Evolutionary conservation across 805 yeast genomes (phyloP).

Genomic region (Danielia oregonensis): DNA sequence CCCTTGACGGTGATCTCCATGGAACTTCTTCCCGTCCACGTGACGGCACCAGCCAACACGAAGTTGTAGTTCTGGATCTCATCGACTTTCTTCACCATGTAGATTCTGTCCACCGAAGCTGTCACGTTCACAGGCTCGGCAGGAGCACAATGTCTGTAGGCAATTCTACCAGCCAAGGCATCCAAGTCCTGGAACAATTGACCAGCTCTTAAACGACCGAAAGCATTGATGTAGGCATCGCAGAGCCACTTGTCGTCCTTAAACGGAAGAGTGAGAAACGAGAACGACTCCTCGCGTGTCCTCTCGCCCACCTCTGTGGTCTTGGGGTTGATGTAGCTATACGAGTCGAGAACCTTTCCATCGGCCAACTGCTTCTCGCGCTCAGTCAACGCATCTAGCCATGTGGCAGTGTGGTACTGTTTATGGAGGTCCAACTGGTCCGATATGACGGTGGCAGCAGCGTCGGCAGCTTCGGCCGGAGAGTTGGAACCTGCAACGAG

Average conservation of each 20-base stretch:
- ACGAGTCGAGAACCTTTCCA: constrained; percentile 70
- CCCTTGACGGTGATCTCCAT: constrained; percentile 95
- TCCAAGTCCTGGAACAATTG: constrained; percentile 93
- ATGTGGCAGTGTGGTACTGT: constrained; percentile 55
- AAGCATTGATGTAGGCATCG: constrained; percentile 85
- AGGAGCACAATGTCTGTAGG: constrained; percentile 90
- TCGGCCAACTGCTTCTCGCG: constrained; percentile 65
- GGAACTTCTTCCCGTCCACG: constrained; percentile 93
- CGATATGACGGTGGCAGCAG: constrained; percentile 64
- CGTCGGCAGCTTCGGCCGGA: constrained; percentile 68
- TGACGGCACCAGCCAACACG: constrained; percentile 82
- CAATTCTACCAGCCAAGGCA: constrained; percentile 90
- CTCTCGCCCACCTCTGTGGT: constrained; percentile 68
- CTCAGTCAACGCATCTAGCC: constrained; percentile 82
- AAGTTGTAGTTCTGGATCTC: constrained; percentile 72
- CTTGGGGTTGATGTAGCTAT: constrained; percentile 67
- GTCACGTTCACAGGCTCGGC: constrained; percentile 95
- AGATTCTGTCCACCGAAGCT: constrained; percentile 89
- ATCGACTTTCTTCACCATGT: constrained; percentile 80
- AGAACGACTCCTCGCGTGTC: constrained; percentile 74
- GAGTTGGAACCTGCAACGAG: constrained; percentile 38
- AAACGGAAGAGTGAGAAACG: constrained; percentile 71
- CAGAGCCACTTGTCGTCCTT: constrained; percentile 78
- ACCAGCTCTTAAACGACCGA: constrained; percentile 89
- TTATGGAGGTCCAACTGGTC: constrained; percentile 54